Conservation (phyloP, 805 yeast species). For the Komagataella populi region DNA sequence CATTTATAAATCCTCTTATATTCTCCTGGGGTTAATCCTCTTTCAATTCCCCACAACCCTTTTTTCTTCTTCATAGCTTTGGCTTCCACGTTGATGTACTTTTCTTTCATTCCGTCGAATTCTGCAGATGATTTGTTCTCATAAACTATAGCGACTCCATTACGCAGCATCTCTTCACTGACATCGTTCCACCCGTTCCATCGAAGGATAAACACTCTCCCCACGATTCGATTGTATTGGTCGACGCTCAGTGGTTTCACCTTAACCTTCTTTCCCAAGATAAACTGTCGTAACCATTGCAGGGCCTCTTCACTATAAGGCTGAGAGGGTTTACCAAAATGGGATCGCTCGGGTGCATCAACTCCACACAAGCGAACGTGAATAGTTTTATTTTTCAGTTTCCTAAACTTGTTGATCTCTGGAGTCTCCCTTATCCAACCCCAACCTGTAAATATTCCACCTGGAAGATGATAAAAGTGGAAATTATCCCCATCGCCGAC, state of each 20-base stretch:
- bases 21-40: slow-evolving; percentile 62
- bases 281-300: slow-evolving; percentile 52
- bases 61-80: slow-evolving; percentile 37
- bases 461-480: slow-evolving; percentile 86
- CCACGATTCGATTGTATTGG: slow-evolving; percentile 83
- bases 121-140: slow-evolving; percentile 75
- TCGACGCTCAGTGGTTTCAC: slow-evolving; percentile 73
- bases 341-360: slow-evolving; percentile 94
- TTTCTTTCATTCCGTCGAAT: slow-evolving; percentile 63
- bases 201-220: slow-evolving; percentile 48
- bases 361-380: slow-evolving; percentile 81
- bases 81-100: slow-evolving; percentile 46
- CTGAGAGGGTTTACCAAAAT: slow-evolving; percentile 90
- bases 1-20: slow-evolving; percentile 38
- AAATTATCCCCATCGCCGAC: slow-evolving; percentile 97
- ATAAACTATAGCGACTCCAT: slow-evolving; percentile 80
- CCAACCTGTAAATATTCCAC: slow-evolving; percentile 85
- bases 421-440: slow-evolving; percentile 76
- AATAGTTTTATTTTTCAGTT: slow-evolving; percentile 54
- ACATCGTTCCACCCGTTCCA: slow-evolving; percentile 67
- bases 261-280: slow-evolving; percentile 55
- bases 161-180: slow-evolving; percentile 73
- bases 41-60: slow-evolving; percentile 61
- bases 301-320: slow-evolving; percentile 79
- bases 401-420: slow-evolving; percentile 23